Evolutionary conservation across 306 rosid genomes (phyloP), one percentile per base, ranked within the genome.

Genomic region (Heteromeles arbutifolia): DNA sequence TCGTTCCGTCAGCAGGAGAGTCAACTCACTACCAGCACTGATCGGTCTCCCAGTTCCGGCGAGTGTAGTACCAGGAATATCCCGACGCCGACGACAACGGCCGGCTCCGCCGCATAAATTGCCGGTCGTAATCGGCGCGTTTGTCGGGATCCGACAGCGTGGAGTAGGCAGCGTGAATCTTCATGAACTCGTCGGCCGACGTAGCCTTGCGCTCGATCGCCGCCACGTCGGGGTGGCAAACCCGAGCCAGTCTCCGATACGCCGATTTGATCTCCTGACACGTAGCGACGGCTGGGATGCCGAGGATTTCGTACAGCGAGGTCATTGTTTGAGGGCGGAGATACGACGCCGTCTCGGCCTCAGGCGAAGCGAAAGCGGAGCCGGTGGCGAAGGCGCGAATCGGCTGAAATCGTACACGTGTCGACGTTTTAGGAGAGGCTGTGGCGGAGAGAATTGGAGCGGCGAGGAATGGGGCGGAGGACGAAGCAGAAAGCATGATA

Each of bases 21-120:
- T 83, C 84, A 67, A 78, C 87, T 83, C 83, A n/a, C 86, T 89
- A 94, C 98, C 97, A 94, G 84, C 98, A 94, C 97, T 94, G 98
- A 41, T 94, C 98, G 17, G 98, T 88, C 89, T 94, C 98, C 98
- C 98, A 94, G 43, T 84, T 94, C 84, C 93, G 89, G 34, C 92
- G 43, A 24, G 86, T 52, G 78, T 88, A 90, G 29, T 74, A 74
- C 29, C 97, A 86, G 26, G 96, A 80, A 5, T 74, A 86, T n/a
- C 77, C 66, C 4, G 90, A 68, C 11, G 74, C 70, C 77, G 62
- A 48, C 14, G 92, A 67, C 78, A 87, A 26, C 62, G 96, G 97
- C 62, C 85, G 91, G 32, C 17, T 78, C 43, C 84, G 84, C 18
- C 83, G 86, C 73, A 88, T 69, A 1, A 75, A 48, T 64, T 85